Conservation (phyloP, 768 basidiomycete genomes). For the Agaricus blazei region DNA sequence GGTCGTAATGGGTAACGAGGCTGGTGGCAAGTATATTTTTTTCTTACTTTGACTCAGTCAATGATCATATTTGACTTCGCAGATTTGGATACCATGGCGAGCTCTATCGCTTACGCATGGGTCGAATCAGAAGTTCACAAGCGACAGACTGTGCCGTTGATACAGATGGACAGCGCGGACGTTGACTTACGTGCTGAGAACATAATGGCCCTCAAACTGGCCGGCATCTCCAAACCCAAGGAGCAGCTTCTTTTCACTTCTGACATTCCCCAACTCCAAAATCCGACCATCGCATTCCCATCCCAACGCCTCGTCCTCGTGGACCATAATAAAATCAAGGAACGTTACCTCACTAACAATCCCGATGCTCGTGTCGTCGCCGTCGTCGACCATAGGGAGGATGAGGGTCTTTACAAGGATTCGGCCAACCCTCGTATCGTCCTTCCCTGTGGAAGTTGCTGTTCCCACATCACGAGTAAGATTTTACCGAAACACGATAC, state of each 20-base stretch:
- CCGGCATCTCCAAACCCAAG: conserved; percentile 44
- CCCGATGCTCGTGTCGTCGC: conserved; percentile 54
- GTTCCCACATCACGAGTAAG: conserved; percentile 47
- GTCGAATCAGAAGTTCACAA: conserved; percentile 53
- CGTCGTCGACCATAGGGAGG: conserved; percentile 89
- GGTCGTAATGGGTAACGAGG: conserved; percentile 93
- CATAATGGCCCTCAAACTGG: conserved; percentile 61
- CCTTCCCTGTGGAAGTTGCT: conserved; percentile 69
- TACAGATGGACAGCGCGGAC: conserved; percentile 64
- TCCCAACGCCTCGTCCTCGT: conserved; percentile 72
- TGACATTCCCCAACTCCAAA: conserved; percentile 48
- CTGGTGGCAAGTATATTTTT: conserved; percentile 62
- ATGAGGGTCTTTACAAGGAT: conserved; percentile 65
- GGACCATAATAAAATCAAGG: conserved; percentile 78
- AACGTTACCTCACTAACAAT: conserved; percentile 34
- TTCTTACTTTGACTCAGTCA: not conserved
- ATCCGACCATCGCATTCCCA: conserved; percentile 29
- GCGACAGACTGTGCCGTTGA: conserved; percentile 62
- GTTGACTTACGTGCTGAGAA: conserved; percentile 86
- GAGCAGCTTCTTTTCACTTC: conserved; percentile 61
- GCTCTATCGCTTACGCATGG: conserved; percentile 82
- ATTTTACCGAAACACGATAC: conserved; percentile 11
- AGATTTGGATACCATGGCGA: conserved; percentile 92
- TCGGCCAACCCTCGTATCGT: conserved; percentile 66
- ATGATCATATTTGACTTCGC: not conserved